These are phyloP conservation scores for Tolypocladium ovalisporum DNA, from an alignment of 2,329 filamentous ascomycete species.

Conservation along the genomic window DNA sequence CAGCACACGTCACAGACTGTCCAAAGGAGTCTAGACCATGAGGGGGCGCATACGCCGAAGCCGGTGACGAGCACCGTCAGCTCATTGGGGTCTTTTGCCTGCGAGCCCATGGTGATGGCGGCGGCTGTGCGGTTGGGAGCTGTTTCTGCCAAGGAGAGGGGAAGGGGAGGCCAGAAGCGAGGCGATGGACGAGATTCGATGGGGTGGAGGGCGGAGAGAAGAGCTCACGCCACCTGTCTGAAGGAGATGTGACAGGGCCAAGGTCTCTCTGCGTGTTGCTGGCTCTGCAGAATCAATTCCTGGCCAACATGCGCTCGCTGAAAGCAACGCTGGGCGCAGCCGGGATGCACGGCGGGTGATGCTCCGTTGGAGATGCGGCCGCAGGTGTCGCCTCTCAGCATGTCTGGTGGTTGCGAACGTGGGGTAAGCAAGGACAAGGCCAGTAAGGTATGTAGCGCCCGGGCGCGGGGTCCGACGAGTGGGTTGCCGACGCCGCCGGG, in stretches of 20 bases:
- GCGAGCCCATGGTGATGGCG: constrained; percentile 30
- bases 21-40: neutral
- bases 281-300: neutral
- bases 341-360: neutral
- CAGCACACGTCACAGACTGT: constrained; percentile 4
- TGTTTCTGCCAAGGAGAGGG: neutral
- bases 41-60: constrained; percentile 39
- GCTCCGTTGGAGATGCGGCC: neutral
- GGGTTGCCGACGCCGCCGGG: neutral
- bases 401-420: neutral
- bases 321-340: neutral
- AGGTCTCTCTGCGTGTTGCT: neutral
- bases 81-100: constrained; percentile 30
- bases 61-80: constrained; percentile 50
- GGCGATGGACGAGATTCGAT: too few species aligned
- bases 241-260: neutral
- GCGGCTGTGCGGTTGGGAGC: neutral
- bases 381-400: too few species aligned
- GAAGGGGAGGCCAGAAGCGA: neutral
- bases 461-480: neutral
- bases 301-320: neutral
- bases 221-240: neutral
- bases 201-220: neutral
- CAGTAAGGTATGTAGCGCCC: neutral
- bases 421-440: neutral